Percentiles rank a stretch among this genome's conserved stretches.
phyloP scores from a whole-genome alignment of 768 basidiomycete genomes.

The Cystofilobasidium bisporidii region DNA sequence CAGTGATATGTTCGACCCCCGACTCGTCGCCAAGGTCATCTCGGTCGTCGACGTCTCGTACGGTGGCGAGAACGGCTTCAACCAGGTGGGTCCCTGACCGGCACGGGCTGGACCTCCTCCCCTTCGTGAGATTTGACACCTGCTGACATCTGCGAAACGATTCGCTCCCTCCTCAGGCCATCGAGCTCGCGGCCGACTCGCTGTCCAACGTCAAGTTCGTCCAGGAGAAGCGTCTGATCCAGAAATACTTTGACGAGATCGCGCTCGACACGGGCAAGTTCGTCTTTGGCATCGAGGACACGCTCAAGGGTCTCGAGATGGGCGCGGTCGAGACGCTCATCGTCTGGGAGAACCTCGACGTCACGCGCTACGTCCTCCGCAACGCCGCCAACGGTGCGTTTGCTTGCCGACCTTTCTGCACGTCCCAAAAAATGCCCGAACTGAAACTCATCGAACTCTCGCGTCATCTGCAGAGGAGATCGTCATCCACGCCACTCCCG shows the following conservation, averaged over 20 bases:
- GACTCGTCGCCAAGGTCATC: constrained; percentile 82
- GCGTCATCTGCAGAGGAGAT: constrained; percentile 58
- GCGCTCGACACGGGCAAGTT: constrained; percentile 92
- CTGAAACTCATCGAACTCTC: background rate
- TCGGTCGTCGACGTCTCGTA: constrained; percentile 98
- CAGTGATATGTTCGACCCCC: constrained; percentile 89
- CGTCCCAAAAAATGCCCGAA: background rate
- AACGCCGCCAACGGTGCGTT: constrained; percentile 76
- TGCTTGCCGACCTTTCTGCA: background rate
- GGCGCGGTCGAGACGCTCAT: constrained; percentile 95
- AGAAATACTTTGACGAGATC: constrained; percentile 98
- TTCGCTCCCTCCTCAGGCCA: constrained; percentile 50
- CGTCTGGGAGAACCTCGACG: constrained; percentile 96
- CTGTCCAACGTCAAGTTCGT: constrained; percentile 98
- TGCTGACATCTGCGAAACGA: background rate
- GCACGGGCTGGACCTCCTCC: no score
- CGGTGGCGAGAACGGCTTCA: constrained; percentile 97
- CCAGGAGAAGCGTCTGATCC: constrained; percentile 95
- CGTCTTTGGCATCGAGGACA: constrained; percentile 96
- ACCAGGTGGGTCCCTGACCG: constrained; percentile 71
- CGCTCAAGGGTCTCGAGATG: constrained; percentile 88
- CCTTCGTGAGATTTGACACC: background rate
- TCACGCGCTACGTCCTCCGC: constrained; percentile 73
- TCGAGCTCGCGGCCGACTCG: constrained; percentile 90
- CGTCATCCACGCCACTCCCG: constrained; percentile 64